Evolutionary conservation across 2,329 filamentous ascomycete genomes (phyloP), one percentile per base, ranked within the genome.

Genomic region (Colletotrichum scovillei): DNA sequence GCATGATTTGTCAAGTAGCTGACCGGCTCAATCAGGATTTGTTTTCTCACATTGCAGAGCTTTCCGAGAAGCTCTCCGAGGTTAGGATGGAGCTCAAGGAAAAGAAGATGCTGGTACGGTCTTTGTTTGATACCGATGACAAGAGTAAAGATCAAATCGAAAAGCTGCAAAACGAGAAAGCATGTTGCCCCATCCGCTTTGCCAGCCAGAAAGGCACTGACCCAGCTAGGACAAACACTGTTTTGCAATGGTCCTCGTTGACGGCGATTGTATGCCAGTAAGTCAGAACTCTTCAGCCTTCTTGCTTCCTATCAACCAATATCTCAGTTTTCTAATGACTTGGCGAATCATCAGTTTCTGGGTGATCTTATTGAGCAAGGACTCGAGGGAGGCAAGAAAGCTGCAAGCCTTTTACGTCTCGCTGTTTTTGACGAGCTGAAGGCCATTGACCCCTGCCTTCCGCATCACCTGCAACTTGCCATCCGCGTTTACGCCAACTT

Each of bases 401-500:
- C 81, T 12, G 78, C 78, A 1, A 76, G 74, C 46, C 64, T 77
- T 11, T 72, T 83, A 30, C 79, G 76, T 32, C 66, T 77, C 19
- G 75, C 78, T 0, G 76, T 80, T 53, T 56, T 77, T 22, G 73
- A 75, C 2, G 76, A 82, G 28, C 35, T 82, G 5, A 72, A 77
- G n/a, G 63, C 35, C 1, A 42, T 60, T 12, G 26, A 75, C 7
- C 49, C 72, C 3, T 63, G 74, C 30, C 63, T 77, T 7, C 69
- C 76, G 24, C 76, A 76, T 12, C 78, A 79, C 42, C 69, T 79
- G 14, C 73, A 79, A 63, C 77, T 82, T 16, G 65, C 78, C 6
- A 76, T 84, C 52, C 81, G 81, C 7, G 79, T 85, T 2, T 85
- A 81, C 74, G 82, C 82, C 42, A 85, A 85, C 67, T 64, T 82